phyloP scores from a whole-genome alignment of 495 filamentous ascomycete species.

The Umbilicaria muhlenbergii region DNA sequence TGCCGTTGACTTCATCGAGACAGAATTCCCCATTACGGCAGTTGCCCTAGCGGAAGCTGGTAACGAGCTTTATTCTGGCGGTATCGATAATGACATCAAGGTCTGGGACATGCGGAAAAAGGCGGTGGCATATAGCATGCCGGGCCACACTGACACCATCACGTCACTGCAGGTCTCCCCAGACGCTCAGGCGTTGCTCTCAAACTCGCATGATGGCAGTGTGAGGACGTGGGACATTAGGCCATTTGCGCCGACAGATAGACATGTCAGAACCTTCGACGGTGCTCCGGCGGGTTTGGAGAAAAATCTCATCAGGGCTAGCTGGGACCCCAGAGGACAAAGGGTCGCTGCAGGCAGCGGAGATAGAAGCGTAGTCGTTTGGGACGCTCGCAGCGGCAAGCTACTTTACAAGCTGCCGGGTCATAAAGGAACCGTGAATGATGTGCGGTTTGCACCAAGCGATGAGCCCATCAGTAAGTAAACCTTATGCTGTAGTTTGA shows the following conservation, averaged over 20 bases:
- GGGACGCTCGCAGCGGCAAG: conserved; percentile 71
- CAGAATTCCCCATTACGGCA: conserved; percentile 84
- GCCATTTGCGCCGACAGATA: conserved; percentile 78
- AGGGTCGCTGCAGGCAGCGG: conserved; percentile 81
- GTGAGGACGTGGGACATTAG: conserved; percentile 93
- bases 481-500: background rate
- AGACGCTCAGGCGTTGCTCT: conserved; percentile 78
- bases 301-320: conserved; percentile 80
- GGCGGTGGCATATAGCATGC: conserved; percentile 67
- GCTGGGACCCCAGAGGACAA: conserved; percentile 78
- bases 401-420: conserved; percentile 88
- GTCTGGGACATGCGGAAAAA: conserved; percentile 95
- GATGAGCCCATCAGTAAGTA: conserved; percentile 80
- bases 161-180: conserved; percentile 83
- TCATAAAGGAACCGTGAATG: conserved; percentile 91
- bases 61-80: conserved; percentile 88
- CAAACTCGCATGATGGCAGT: conserved; percentile 85
- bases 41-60: conserved; percentile 83
- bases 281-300: conserved; percentile 78
- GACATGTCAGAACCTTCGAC: conserved; percentile 72
- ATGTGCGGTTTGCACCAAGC: conserved; percentile 73
- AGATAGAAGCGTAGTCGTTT: conserved; percentile 80
- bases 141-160: conserved; percentile 83
- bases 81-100: conserved; percentile 94
- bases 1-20: conserved; percentile 74